Percentiles rank a stretch among this genome's conserved stretches.
Conservation (phyloP, 768 basidiomycete genomes). For the Tephrocybe sp. region DNA sequence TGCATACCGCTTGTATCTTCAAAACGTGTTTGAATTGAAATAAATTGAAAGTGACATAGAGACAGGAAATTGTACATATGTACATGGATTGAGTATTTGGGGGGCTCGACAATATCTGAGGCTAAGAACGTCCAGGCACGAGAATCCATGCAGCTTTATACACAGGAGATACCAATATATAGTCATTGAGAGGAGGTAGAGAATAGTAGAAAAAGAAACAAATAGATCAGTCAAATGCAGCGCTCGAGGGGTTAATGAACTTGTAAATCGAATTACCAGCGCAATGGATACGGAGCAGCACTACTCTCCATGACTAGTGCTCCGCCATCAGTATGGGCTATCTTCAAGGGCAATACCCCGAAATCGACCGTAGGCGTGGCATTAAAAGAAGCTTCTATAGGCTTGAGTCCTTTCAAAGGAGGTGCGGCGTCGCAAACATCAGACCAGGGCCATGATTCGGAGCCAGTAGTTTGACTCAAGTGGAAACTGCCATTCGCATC, state of each 20-base stretch:
- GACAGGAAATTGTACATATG: neutral
- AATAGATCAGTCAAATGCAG: constrained; percentile 16
- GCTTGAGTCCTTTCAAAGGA: neutral
- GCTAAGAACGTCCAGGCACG: constrained; percentile 15
- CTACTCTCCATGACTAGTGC: constrained; percentile 2
- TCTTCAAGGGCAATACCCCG: neutral
- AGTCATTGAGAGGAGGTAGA: constrained; percentile 11
- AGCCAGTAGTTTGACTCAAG: constrained; percentile 11
- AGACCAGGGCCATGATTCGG: constrained; percentile 24
- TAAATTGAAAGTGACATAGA: neutral
- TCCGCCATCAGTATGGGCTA: constrained; percentile 5
- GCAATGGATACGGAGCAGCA: constrained; percentile 11
- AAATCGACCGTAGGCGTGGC: neutral
- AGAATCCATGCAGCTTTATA: constrained; percentile 15
- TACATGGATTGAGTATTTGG: neutral
- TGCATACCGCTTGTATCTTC: too few relatives aligned
- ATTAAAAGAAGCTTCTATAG: constrained; percentile 7
- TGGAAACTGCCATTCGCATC: constrained; percentile 25
- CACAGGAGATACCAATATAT: constrained; percentile 12
- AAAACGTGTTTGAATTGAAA: constrained; percentile 1
- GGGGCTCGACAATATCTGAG: constrained; percentile 8
- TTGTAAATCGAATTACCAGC: constrained; percentile 10
- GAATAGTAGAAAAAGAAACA: constrained; percentile 11
- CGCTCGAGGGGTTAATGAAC: too few relatives aligned
- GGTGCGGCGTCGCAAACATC: constrained; percentile 8